Conservation (phyloP, 257 asterid genomes). For the Lithospermum erythrorhizon region DNA sequence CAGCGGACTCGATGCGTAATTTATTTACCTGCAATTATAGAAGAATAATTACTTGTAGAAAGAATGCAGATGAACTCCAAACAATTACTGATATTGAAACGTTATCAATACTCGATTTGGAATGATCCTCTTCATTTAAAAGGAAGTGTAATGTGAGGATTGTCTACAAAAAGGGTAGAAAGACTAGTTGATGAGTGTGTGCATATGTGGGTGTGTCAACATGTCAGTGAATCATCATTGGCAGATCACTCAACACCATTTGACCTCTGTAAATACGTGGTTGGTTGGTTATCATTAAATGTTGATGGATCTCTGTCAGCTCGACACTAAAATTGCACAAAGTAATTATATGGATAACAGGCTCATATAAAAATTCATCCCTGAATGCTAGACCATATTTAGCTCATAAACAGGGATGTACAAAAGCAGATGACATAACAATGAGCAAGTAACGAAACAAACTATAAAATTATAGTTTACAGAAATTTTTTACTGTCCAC, state of each 20-base stretch:
- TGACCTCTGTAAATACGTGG: no score
- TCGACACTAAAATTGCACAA: no score
- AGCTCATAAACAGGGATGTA: background rate
- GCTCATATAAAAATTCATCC: no score
- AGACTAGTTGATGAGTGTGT: no score
- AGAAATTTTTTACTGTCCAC: conserved; percentile 3
- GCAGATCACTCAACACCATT: no score
- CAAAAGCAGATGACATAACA: background rate
- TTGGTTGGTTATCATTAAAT: no score
- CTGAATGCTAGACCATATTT: background rate
- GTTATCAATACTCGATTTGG: background rate
- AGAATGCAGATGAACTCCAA: background rate
- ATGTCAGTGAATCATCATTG: no score
- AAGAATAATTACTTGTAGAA: conserved; percentile 5
- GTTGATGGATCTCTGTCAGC: no score
- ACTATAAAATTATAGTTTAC: background rate
- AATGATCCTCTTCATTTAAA: background rate
- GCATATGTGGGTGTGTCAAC: no score
- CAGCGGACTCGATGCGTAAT: conserved; percentile 61
- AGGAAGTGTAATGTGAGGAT: no score
- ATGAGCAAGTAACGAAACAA: background rate
- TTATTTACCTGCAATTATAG: conserved; percentile 54
- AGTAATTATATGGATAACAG: no score
- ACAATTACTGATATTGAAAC: background rate
- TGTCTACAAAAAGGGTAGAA: no score